Evolutionary conservation across 352 stramenopile species (phyloP).

Genomic region (Phytophthora colocasiae): DNA sequence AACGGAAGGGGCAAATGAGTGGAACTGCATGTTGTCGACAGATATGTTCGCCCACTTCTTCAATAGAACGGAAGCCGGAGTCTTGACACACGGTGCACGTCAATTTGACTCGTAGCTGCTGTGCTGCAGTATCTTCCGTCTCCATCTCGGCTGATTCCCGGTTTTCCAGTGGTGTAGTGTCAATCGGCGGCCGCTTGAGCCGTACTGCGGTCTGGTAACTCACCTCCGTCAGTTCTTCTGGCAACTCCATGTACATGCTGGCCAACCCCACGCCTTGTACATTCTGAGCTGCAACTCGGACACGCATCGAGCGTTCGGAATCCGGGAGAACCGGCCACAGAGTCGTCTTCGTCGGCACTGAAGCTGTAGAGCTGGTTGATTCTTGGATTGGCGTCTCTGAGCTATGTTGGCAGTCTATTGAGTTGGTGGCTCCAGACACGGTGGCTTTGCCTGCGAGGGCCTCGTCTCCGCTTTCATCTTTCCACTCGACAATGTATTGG

Average conservation of each 20-base stretch:
- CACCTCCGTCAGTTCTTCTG: constrained; percentile 62
- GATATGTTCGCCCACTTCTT: constrained; percentile 65
- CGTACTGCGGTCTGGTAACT: constrained; percentile 59
- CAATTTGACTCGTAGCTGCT: constrained; percentile 34
- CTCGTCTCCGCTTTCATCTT: constrained; percentile 52
- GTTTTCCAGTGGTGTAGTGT: constrained; percentile 54
- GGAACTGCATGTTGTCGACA: constrained; percentile 63
- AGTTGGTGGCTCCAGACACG: constrained; percentile 14
- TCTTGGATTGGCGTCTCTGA: constrained; percentile 2
- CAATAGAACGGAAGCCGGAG: constrained; percentile 25
- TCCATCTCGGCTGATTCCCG: constrained; percentile 49
- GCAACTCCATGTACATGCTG: constrained; percentile 63
- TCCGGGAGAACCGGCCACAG: constrained; percentile 68
- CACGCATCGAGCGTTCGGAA: constrained; percentile 48
- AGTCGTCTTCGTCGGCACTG: constrained; percentile 55
- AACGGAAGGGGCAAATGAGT: constrained; percentile 78
- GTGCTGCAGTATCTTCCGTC: constrained; percentile 43
- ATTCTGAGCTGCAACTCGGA: constrained; percentile 74
- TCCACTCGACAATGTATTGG: constrained; percentile 79
- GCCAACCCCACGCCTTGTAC: constrained; percentile 59
- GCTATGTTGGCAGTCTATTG: constrained; percentile 22
- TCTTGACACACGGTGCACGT: constrained; percentile 66
- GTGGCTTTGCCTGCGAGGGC: constrained; percentile 27
- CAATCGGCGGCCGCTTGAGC: constrained; percentile 42
- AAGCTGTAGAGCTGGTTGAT: not conserved